Base-by-base conservation (phyloP, 768 basidiomycete species). In the Exsudoporus frostii region DNA sequence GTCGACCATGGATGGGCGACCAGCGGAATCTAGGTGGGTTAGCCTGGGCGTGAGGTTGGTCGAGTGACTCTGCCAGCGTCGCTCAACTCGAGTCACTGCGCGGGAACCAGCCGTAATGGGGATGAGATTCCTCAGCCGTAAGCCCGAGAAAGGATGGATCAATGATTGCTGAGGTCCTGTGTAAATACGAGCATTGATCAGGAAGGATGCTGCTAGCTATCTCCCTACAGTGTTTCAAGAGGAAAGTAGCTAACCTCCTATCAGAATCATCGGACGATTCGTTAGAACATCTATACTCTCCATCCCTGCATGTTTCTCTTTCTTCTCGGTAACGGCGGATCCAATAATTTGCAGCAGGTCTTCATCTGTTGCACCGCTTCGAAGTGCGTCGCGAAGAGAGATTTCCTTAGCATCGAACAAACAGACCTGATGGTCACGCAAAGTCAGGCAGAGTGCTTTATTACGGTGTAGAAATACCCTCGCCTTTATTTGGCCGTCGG, bases 211-310 rank as follows among this genome's bases (percentile, higher is more conserved):
- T 22, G 47, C 57, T 60, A 63, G 37, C 48, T 58, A 45, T 57
- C 56, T 60, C 36, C 38, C 51, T 59, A 58, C 52, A 38, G 37
- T 40, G n/a, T 40, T 48, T 54, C 61, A 53, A 54, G 59, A 65
- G 48, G 60, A 57, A 73, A 67, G 68, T 65, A 82, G 81, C 89
- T 81, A 95, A 85, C 92, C 92, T 72, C 92, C 93, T 70, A 95
- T 95, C 55, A 91, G 74, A 57, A 94, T 94, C 92, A 95, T 95
- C 11, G 91, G 88, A 46, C 88, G 77, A 72, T 92, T 93, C 42
- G 80, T 80, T 38, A 80, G 68, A 50, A 87, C 85, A 66, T 91
- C 83, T 53, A 91, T 88, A 53, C 80, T 78, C 63, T 88, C 84
- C 90, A 92, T 92, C 36, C 85, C 89, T 36, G 83, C 88, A 63